Evolutionary conservation across 805 yeast genomes (phyloP).

Genomic region (Ogataea parapolymorpha): DNA sequence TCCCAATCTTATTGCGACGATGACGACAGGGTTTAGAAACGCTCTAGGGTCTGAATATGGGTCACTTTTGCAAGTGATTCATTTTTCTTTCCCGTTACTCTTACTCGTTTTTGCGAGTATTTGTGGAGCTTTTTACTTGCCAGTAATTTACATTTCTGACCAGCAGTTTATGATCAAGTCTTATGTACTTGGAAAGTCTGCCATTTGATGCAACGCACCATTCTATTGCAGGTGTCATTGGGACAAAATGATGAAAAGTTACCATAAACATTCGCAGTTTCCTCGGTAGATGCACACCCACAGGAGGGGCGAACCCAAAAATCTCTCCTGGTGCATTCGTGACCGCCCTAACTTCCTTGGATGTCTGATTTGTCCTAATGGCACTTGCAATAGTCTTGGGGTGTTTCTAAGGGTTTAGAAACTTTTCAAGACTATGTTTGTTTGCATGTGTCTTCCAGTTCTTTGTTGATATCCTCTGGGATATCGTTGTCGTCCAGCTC

Average conservation of each 20-base stretch:
- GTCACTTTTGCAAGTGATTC: slow-evolving; percentile 28
- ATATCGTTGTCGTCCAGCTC: slow-evolving; percentile 51
- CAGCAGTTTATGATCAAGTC: slow-evolving; percentile 11
- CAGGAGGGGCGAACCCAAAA: slow-evolving; percentile 58
- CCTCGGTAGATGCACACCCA: slow-evolving; percentile 85
- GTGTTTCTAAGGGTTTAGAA: slow-evolving; percentile 9
- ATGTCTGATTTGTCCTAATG: slow-evolving; percentile 62
- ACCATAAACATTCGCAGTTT: slow-evolving; percentile 90
- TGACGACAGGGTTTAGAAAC: slow-evolving; percentile 79
- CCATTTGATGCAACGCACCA: slow-evolving; percentile 13
- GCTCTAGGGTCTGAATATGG: slow-evolving; percentile 32
- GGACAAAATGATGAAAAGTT: slow-evolving; percentile 61
- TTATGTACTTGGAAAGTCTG: slow-evolving; percentile 4
- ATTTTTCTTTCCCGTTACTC: slow-evolving; percentile 32
- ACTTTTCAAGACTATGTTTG: slow-evolving; percentile 12
- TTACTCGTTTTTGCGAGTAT: slow-evolving; percentile 32
- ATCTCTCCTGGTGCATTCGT: slow-evolving; percentile 63
- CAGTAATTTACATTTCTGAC: slow-evolving; percentile 71
- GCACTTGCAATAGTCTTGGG: slow-evolving; percentile 7
- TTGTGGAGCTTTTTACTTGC: slow-evolving; percentile 71
- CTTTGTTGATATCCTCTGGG: slow-evolving; percentile 50
- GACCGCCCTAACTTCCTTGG: slow-evolving; percentile 91
- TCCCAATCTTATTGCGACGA: slow-evolving; percentile 91
- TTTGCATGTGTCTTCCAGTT: slow-evolving; percentile 56
- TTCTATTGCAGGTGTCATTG: slow-evolving; percentile 4